Evolutionary conservation across 306 rosid genomes (phyloP).

Genomic region (Prunus padus): DNA sequence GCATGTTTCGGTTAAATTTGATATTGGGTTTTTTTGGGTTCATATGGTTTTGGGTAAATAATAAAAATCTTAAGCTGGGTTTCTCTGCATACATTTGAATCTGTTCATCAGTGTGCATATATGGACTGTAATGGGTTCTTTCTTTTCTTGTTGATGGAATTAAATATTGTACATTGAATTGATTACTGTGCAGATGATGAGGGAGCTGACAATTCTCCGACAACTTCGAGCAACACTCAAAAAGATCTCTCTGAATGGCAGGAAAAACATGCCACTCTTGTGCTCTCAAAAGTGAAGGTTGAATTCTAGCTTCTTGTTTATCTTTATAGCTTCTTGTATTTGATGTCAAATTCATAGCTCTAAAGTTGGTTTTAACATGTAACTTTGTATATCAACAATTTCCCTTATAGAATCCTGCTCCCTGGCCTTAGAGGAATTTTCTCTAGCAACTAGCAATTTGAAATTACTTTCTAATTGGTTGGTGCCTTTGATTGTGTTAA

Average conservation of each 20-base stretch:
- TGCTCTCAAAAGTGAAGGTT: conserved; percentile 85
- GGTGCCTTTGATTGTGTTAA: neutral
- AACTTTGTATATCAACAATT: neutral
- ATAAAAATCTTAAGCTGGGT: neutral
- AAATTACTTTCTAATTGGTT: neutral
- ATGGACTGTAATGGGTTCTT: neutral
- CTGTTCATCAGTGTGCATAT: neutral
- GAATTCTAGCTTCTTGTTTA: conserved; percentile 14
- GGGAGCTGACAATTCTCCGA: conserved; percentile 35
- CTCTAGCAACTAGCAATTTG: neutral
- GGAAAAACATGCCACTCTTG: conserved; percentile 71
- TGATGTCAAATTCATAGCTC: neutral
- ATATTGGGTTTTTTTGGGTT: neutral
- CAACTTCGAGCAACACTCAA: conserved; percentile 43
- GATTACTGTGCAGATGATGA: conserved; percentile 46
- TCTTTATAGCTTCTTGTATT: neutral
- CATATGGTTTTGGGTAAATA: neutral
- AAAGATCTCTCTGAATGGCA: conserved; percentile 87
- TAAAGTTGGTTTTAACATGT: neutral
- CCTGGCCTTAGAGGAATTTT: neutral
- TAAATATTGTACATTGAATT: neutral
- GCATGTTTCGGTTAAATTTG: neutral
- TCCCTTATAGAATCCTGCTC: neutral
- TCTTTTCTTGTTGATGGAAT: neutral
- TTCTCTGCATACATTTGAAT: conserved; percentile 8